A percentile compares a stretch with the other conserved stretches of the same genome.
Evolutionary conservation across 768 basidiomycete genomes (phyloP).

Genomic region (Lyophyllum semitale): DNA sequence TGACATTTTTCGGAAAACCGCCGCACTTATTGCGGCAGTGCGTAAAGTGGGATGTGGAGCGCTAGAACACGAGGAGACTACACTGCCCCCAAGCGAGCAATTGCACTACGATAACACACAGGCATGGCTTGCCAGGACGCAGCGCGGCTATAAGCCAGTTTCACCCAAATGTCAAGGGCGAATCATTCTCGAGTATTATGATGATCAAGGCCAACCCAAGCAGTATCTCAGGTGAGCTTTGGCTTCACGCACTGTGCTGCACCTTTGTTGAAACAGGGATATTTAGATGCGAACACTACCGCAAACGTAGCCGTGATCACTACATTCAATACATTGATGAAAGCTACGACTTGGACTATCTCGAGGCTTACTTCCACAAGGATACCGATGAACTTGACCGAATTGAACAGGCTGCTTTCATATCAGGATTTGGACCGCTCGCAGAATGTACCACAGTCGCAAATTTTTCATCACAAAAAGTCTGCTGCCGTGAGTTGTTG

Average conservation of each 20-base stretch:
- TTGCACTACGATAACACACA: too few relatives aligned
- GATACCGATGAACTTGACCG: slow-evolving; percentile 20
- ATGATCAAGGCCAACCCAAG: not conserved
- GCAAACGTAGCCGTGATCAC: not conserved
- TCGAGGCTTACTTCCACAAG: slow-evolving; percentile 19
- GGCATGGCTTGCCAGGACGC: too few relatives aligned
- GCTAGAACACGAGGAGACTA: not conserved
- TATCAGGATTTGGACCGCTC: slow-evolving; percentile 15
- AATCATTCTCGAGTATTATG: too few relatives aligned
- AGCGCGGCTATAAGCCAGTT: too few relatives aligned
- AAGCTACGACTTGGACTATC: slow-evolving; percentile 20
- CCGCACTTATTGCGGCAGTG: not conserved
- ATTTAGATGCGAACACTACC: not conserved
- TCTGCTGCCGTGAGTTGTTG: not conserved
- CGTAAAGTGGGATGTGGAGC: not conserved
- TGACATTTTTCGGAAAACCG: not conserved
- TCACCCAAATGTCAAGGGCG: too few relatives aligned
- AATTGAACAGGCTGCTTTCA: slow-evolving; percentile 19
- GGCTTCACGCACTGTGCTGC: too few relatives aligned
- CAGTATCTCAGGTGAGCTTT: too few relatives aligned
- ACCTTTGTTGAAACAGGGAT: not conserved
- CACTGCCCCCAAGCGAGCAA: too few relatives aligned
- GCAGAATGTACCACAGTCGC: slow-evolving; percentile 15
- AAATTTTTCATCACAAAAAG: slow-evolving; percentile 7
- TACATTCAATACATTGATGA: slow-evolving; percentile 6